Evolutionary conservation across 2,329 filamentous ascomycete genomes (phyloP), one percentile per base, ranked within the genome.

Genomic region (Zalaria obscura): DNA sequence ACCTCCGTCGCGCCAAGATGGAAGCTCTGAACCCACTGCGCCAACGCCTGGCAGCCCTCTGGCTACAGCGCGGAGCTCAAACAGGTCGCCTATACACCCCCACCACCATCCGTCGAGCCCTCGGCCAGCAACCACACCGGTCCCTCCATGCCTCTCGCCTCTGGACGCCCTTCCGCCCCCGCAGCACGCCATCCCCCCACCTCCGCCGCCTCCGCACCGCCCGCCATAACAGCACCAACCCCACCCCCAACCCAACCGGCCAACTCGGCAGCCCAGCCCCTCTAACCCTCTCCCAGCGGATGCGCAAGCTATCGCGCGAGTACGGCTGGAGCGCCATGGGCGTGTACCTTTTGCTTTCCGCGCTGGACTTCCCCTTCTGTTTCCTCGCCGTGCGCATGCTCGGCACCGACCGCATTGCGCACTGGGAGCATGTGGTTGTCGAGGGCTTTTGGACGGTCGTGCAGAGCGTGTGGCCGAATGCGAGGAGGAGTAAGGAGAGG

Each of bases 241-340:
- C 54, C 35, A 53, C 48, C 27, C 57, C 54, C 10, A 53, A 65
- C 43, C 61, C 62, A 6, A 50, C 50, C 29, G 27, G 45, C 59
- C 58, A 41, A 56, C 62, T 44, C 49, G 44, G 40, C 9, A 49
- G 46, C 36, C 47, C 48, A 9, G 39, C 44, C 43, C 46, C 50
- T 25, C 49, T 39, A 28, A 64, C 50, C 47, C 63, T 47, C 35
- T 80, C 79, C 2, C 77, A 78, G 48, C 74, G 81, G 26, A 66
- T 96, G 57, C 87, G 80, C 62, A 86, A 84, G 57, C 73, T 98
- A 36, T 87, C 82, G 3, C 78, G 80, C 48, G 89, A 96, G 61
- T 98, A 98, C 61, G 91, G 91, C 34, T 96, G 88, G 86, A 75
- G 83, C 3, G 88, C 88, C 1, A 63, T 95, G 4, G 89, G 87